A percentile compares a stretch with the other conserved stretches of the same genome.
phyloP scores from a whole-genome alignment of 805 yeast species.

The Candida succiphila region DNA sequence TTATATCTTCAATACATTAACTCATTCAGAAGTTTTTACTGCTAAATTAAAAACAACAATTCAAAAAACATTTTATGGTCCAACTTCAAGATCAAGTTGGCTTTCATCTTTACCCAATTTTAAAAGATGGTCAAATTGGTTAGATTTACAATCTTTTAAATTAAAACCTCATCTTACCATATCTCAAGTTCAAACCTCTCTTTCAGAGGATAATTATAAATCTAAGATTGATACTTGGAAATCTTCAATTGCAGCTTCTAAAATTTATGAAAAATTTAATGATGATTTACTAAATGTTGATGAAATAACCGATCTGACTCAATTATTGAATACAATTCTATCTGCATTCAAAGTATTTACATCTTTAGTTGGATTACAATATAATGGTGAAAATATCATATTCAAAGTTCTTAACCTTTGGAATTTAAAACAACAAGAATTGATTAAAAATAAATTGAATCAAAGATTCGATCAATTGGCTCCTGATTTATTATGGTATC shows the following conservation, averaged over 20 bases:
- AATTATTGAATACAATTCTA: constrained; percentile 10
- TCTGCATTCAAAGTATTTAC: constrained; percentile 20
- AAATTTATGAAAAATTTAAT: constrained; percentile 5
- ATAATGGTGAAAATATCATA: constrained; percentile 5
- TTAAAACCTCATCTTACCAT: no score
- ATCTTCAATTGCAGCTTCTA: constrained; percentile 7
- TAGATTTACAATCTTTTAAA: constrained; percentile 10
- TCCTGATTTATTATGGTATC: constrained; percentile 8
- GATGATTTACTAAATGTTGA: constrained; percentile 3
- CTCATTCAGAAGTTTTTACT: constrained; percentile 12
- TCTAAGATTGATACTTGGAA: constrained; percentile 12
- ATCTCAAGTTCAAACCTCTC: no score
- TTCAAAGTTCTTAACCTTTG: constrained; percentile 10
- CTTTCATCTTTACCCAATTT: constrained; percentile 12
- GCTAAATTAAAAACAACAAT: constrained; percentile 14
- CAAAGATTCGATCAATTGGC: constrained; percentile 11
- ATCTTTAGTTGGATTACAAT: constrained; percentile 15
- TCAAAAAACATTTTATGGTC: constrained; percentile 12
- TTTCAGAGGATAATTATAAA: no score
- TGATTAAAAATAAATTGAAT: constrained; percentile 6
- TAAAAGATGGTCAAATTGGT: constrained; percentile 19
- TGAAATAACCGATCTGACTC: constrained; percentile 10
- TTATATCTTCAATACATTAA: constrained; percentile 21
- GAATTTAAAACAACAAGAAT: constrained; percentile 7
- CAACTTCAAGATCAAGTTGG: constrained; percentile 15